Conservation (phyloP, 306 rosid genomes). For the Dryas alaskensis region DNA sequence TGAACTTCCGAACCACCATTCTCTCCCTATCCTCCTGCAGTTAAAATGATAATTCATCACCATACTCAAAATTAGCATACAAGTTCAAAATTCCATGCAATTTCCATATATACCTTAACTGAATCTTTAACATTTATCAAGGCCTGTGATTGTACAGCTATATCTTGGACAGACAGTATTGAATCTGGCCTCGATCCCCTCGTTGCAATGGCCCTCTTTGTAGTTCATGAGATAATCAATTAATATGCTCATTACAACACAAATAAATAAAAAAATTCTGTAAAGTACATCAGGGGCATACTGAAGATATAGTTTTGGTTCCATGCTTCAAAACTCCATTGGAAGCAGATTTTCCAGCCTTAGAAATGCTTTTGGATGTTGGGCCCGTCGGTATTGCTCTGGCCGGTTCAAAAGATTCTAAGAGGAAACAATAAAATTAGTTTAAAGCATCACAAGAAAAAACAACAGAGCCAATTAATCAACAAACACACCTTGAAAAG, state of each 20-base stretch:
- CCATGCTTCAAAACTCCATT: slow-evolving; percentile 84
- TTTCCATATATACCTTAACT: slow-evolving; percentile 63
- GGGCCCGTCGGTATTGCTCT: slow-evolving; percentile 52
- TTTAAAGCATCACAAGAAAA: slow-evolving; percentile 21
- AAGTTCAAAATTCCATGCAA: slow-evolving; percentile 11
- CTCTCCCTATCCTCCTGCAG: slow-evolving; percentile 95
- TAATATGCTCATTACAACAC: background rate
- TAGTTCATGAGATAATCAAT: slow-evolving; percentile 14
- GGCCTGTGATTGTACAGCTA: slow-evolving; percentile 78
- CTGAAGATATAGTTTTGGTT: slow-evolving; percentile 63
- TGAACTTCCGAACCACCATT: slow-evolving; percentile 72
- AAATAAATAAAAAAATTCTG: slow-evolving; percentile 10
- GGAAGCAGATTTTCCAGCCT: slow-evolving; percentile 64
- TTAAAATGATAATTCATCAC: slow-evolving; percentile 15
- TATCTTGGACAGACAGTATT: slow-evolving; percentile 63
- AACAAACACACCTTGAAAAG: slow-evolving; percentile 59
- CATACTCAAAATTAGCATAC: slow-evolving; percentile 3
- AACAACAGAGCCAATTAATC: slow-evolving; percentile 8
- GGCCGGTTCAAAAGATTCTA: slow-evolving; percentile 63
- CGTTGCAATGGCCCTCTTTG: slow-evolving; percentile 53
- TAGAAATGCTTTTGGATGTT: slow-evolving; percentile 57
- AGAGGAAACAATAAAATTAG: slow-evolving; percentile 17
- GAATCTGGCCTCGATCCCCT: slow-evolving; percentile 63
- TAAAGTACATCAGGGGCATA: slow-evolving; percentile 32
- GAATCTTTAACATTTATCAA: slow-evolving; percentile 87